Conservation (phyloP, 768 basidiomycete genomes). For the Suillus variegatus region DNA sequence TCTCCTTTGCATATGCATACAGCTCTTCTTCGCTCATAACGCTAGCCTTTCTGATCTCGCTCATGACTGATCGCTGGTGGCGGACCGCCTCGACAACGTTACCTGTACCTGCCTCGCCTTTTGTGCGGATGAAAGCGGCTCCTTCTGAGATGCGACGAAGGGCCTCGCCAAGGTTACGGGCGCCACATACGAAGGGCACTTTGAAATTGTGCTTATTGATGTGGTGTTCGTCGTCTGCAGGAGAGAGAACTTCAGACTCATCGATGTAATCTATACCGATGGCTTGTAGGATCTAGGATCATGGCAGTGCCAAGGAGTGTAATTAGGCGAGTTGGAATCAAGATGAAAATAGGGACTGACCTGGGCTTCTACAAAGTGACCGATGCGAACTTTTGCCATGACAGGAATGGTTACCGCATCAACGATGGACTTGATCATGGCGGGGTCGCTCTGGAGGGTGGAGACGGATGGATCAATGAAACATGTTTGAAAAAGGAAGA, state of each 20-base stretch:
- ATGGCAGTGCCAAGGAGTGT: not conserved
- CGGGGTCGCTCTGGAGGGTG: conserved; percentile 74
- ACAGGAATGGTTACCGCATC: conserved; percentile 95
- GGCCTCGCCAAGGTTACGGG: conserved; percentile 93
- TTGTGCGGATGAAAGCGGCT: conserved; percentile 97
- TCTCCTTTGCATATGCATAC: conserved; percentile 89
- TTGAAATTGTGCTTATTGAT: conserved; percentile 97
- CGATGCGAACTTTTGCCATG: conserved; percentile 96
- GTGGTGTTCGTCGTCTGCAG: conserved; percentile 94
- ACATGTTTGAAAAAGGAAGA: not conserved
- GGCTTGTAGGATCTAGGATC: conserved; percentile 80
- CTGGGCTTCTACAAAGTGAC: conserved; percentile 97
- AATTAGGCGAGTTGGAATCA: not conserved
- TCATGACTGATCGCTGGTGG: conserved; percentile 81
- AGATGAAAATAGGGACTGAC: conserved; percentile 36
- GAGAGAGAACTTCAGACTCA: conserved; percentile 92
- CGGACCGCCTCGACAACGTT: conserved; percentile 94
- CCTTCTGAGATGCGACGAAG: conserved; percentile 96
- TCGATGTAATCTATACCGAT: conserved; percentile 97
- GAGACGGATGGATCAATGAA: not conserved
- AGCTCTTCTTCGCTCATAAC: conserved; percentile 95
- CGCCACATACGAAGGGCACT: conserved; percentile 95
- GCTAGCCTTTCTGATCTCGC: conserved; percentile 82
- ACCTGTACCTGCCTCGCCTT: conserved; percentile 89
- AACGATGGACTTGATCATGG: conserved; percentile 96